phyloP scores from a whole-genome alignment of 2,329 filamentous ascomycete species.

The Clarireedia hainanense region DNA sequence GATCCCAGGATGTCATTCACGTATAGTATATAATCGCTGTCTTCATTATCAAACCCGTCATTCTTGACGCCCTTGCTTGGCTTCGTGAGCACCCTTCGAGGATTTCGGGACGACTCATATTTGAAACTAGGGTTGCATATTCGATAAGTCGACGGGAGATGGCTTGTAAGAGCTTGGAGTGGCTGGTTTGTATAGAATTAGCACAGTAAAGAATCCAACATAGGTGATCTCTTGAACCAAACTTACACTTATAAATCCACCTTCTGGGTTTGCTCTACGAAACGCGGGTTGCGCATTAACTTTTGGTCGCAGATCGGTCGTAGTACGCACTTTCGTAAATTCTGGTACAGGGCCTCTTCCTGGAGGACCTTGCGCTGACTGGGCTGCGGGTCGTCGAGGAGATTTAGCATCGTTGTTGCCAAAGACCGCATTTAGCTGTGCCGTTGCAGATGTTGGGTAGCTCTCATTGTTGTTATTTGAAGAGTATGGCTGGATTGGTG shows the following conservation, averaged over 20 bases:
- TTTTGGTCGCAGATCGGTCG: constrained; percentile 70
- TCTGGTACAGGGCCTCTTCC: constrained; percentile 71
- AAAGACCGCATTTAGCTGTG: constrained; percentile 62
- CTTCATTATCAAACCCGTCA: constrained; percentile 97
- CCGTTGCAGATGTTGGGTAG: constrained; percentile 63
- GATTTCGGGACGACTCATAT: constrained; percentile 96
- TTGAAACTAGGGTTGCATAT: constrained; percentile 98
- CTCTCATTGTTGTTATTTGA: constrained; percentile 57
- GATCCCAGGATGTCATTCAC: constrained; percentile 98
- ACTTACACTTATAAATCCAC: constrained; percentile 92
- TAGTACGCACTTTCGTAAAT: constrained; percentile 69
- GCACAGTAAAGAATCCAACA: constrained; percentile 7
- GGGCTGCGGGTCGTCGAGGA: constrained; percentile 45
- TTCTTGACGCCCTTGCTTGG: constrained; percentile 98
- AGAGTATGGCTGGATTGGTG: constrained; percentile 63
- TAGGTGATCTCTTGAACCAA: not conserved
- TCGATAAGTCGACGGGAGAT: constrained; percentile 89
- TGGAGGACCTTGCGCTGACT: constrained; percentile 35
- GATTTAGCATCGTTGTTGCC: constrained; percentile 46
- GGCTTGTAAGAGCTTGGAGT: constrained; percentile 87
- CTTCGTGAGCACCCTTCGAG: constrained; percentile 90
- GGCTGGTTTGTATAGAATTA: constrained; percentile 48
- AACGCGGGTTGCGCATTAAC: constrained; percentile 85
- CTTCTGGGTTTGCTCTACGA: constrained; percentile 88
- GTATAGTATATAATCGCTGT: constrained; percentile 98